phyloP scores from a whole-genome alignment of 352 stramenopile genomes.

The Thalassiosira oceanica region DNA sequence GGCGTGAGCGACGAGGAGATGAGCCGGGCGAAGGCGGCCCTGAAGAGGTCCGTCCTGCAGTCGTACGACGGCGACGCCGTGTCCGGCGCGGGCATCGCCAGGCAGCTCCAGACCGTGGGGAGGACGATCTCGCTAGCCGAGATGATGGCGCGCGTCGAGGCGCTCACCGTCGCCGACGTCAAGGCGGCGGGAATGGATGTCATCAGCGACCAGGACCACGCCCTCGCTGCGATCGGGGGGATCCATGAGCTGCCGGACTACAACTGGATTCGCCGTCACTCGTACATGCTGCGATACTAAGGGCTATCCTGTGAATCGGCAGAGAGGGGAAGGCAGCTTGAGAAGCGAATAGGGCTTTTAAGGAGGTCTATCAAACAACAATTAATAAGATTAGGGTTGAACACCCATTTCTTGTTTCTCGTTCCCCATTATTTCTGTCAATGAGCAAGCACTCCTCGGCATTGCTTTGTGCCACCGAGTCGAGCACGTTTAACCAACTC shows the following conservation, averaged over 20 bases:
- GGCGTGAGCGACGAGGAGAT: slow-evolving; percentile 95
- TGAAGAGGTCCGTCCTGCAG: slow-evolving; percentile 99
- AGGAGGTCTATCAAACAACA: too few species aligned
- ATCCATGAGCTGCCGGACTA: slow-evolving; percentile 99
- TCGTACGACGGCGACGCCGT: slow-evolving; percentile 97
- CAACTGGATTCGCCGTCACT: slow-evolving; percentile 98
- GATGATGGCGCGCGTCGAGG: slow-evolving; percentile 98
- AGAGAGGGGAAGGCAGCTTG: too few species aligned
- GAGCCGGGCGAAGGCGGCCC: slow-evolving; percentile 95
- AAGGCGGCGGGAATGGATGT: slow-evolving; percentile 83
- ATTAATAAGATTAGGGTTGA: too few species aligned
- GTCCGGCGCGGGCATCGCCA: slow-evolving; percentile 99
- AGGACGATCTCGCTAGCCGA: slow-evolving; percentile 97
- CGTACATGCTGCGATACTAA: too few species aligned
- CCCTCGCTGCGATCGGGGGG: slow-evolving; percentile 94
- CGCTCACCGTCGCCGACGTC: slow-evolving; percentile 94
- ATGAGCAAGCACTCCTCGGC: too few species aligned
- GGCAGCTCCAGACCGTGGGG: slow-evolving; percentile 94
- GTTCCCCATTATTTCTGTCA: too few species aligned
- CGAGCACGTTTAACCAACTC: too few species aligned
- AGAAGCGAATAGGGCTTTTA: too few species aligned
- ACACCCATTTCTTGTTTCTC: too few species aligned
- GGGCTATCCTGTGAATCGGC: too few species aligned
- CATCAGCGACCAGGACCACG: slow-evolving; percentile 99
- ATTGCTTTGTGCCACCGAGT: too few species aligned